Percentiles rank a stretch among this genome's conserved stretches.
These are phyloP conservation scores for Hamiltosporidium tvaerminnensis DNA, from an alignment of 371 early-diverging fungal genomes.

Conservation along the genomic window DNA sequence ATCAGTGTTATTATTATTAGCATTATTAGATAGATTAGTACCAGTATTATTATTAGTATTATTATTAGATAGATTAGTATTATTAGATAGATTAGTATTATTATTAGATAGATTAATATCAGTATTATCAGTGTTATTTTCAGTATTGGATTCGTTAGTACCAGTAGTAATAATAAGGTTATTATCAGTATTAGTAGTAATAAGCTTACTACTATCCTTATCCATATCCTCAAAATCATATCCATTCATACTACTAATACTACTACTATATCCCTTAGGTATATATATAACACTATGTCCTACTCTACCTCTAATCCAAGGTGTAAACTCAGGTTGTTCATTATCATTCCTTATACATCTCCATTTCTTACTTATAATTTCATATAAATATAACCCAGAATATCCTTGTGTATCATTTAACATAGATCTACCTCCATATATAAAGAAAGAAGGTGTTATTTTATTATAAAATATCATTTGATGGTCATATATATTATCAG, in stretches of 20 bases:
- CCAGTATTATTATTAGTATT: too few species aligned
- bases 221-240: too few species aligned
- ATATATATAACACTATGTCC: slow-evolving; percentile 15
- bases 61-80: too few species aligned
- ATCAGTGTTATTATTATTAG: too few species aligned
- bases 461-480: slow-evolving; percentile 4
- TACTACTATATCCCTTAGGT: slow-evolving; percentile 2
- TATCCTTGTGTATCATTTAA: slow-evolving; percentile 8
- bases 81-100: too few species aligned
- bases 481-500: slow-evolving; percentile 21
- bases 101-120: too few species aligned
- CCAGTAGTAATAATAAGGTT: too few species aligned
- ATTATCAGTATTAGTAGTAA: too few species aligned
- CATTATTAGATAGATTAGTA: too few species aligned
- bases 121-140: too few species aligned
- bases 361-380: not conserved
- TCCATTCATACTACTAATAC: not conserved
- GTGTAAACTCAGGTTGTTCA: slow-evolving; percentile 2
- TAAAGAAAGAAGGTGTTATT: slow-evolving; percentile 1
- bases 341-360: not conserved
- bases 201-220: too few species aligned
- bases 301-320: slow-evolving; percentile 15
- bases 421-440: slow-evolving; percentile 18
- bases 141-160: too few species aligned
- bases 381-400: slow-evolving; percentile 14